phyloP scores from a whole-genome alignment of 116 monocot genomes.

The Dioscorea cayenensis region DNA sequence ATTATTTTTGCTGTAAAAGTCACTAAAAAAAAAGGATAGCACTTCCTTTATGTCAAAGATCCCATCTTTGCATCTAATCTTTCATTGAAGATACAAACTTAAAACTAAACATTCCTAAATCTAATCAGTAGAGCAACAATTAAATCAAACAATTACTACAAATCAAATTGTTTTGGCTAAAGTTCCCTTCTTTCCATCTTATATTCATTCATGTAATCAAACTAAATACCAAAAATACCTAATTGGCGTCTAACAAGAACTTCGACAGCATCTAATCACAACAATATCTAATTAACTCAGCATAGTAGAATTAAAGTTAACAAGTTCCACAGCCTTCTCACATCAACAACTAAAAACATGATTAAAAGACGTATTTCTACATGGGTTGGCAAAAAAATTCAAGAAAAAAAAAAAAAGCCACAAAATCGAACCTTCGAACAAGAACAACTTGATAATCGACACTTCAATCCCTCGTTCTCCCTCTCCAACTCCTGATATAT shows the following conservation, averaged over 20 bases:
- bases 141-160: too few relatives aligned
- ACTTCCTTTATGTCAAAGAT: too few relatives aligned
- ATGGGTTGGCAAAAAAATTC: not conserved
- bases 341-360: not conserved
- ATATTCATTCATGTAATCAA: not conserved
- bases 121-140: not conserved
- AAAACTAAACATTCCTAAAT: not conserved
- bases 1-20: too few relatives aligned
- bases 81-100: not conserved
- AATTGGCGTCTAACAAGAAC: not conserved
- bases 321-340: not conserved
- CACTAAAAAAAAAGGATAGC: too few relatives aligned
- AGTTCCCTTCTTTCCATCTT: too few relatives aligned
- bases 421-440: constrained; percentile 30
- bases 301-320: not conserved
- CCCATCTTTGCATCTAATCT: not conserved
- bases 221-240: not conserved
- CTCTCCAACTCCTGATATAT: constrained; percentile 42
- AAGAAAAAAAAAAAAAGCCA: not conserved
- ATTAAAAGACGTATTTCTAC: not conserved
- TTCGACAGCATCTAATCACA: not conserved
- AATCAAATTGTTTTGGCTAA: too few relatives aligned
- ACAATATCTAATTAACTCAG: not conserved
- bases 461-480: constrained; percentile 36
- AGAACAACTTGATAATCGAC: constrained; percentile 20